A percentile compares a stretch with the other conserved stretches of the same genome.
Conservation (phyloP, 2,329 filamentous ascomycete genomes). For the Exophiala sideris region DNA sequence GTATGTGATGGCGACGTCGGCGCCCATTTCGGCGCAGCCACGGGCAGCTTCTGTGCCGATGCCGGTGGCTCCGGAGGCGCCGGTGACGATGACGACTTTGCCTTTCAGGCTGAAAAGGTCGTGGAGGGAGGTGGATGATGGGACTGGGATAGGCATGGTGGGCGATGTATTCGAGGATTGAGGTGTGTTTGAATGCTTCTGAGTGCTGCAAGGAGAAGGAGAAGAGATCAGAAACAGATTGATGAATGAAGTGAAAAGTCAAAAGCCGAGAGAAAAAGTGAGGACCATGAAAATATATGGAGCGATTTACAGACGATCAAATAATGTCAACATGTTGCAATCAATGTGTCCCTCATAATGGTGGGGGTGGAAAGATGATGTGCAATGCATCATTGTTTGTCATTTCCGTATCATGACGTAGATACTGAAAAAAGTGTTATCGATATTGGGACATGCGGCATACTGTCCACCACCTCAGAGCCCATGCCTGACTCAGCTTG, state of each 20-base stretch:
- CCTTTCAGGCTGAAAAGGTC: slow-evolving; percentile 49
- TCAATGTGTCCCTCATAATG: no score
- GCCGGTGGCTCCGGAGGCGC: slow-evolving; percentile 50
- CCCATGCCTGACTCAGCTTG: no score
- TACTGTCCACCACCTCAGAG: no score
- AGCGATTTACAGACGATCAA: neutral
- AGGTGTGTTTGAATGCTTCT: neutral
- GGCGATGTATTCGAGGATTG: slow-evolving; percentile 3
- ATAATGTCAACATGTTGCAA: no score
- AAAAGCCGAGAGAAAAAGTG: neutral
- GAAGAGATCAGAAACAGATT: neutral
- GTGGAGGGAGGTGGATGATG: slow-evolving; percentile 30
- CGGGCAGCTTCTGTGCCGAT: slow-evolving; percentile 67
- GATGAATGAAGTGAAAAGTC: neutral
- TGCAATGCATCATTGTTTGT: no score
- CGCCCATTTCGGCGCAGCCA: slow-evolving; percentile 62
- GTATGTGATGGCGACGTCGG: slow-evolving; percentile 66
- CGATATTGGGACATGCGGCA: no score
- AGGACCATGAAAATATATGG: neutral
- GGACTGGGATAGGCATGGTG: slow-evolving; percentile 28
- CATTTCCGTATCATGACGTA: no score
- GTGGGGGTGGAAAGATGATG: no score
- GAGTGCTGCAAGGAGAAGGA: neutral
- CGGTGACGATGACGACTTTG: slow-evolving; percentile 47
- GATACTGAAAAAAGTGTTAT: no score